Conservation (phyloP, 2,329 filamentous ascomycete species). For the Penicillium crustosum region DNA sequence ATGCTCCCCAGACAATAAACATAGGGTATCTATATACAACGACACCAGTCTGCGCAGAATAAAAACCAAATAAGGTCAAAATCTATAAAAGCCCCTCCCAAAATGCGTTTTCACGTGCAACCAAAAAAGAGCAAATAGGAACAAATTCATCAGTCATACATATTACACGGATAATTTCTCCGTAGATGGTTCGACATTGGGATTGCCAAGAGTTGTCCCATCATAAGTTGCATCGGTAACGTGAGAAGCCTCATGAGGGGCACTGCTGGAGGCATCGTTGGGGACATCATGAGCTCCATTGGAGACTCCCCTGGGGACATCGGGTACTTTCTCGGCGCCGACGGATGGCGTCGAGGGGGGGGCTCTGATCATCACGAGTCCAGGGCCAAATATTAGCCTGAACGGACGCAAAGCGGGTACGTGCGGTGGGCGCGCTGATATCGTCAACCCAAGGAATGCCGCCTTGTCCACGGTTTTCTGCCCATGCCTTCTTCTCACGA, state of each 20-base stretch:
- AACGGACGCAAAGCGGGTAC: slow-evolving; percentile 40
- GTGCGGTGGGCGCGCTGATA: slow-evolving; percentile 36
- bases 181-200: not conserved
- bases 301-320: not conserved
- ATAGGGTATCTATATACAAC: slow-evolving; percentile 27
- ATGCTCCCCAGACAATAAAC: not conserved
- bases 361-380: slow-evolving; percentile 29
- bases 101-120: slow-evolving; percentile 11
- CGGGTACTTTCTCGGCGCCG: slow-evolving; percentile 7
- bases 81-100: not conserved
- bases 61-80: not conserved
- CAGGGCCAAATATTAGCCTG: slow-evolving; percentile 34
- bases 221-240: not conserved
- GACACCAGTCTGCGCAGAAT: slow-evolving; percentile 3
- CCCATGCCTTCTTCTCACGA: slow-evolving; percentile 47
- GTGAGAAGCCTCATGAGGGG: not conserved
- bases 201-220: not conserved
- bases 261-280: not conserved
- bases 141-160: slow-evolving; percentile 16
- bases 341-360: slow-evolving; percentile 25
- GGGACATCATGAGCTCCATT: not conserved
- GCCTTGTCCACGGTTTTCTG: slow-evolving; percentile 33
- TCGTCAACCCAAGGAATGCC: slow-evolving; percentile 42
- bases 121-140: not conserved
- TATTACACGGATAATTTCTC: slow-evolving; percentile 5